phyloP scores from a whole-genome alignment of 352 stramenopile species.

The Phytopythium mirpurense region DNA sequence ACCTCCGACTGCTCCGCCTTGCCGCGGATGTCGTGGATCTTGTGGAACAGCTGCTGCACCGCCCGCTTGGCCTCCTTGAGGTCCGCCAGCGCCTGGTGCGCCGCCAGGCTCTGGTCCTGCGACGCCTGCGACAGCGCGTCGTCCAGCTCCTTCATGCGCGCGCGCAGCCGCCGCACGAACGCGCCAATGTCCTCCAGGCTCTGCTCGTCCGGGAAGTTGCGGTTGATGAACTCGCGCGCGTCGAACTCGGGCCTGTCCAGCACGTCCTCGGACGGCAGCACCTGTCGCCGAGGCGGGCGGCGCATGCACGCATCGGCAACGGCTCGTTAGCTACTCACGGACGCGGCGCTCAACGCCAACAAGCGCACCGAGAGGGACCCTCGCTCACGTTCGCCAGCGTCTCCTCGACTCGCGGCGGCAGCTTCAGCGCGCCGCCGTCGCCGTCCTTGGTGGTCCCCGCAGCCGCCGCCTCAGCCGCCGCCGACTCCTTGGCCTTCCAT shows the following conservation, averaged over 20 bases:
- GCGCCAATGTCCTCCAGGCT: conserved; percentile 72
- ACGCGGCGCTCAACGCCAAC: not conserved
- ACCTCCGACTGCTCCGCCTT: conserved; percentile 95
- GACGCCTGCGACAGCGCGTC: conserved; percentile 75
- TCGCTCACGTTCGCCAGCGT: conserved; percentile 38
- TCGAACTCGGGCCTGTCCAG: conserved; percentile 89
- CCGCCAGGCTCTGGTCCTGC: conserved; percentile 70
- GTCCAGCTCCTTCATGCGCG: conserved; percentile 78
- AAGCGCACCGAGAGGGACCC: not conserved
- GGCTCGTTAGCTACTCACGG: not conserved
- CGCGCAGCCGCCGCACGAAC: conserved; percentile 76
- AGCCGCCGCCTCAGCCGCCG: too few relatives aligned
- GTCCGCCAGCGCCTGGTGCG: conserved; percentile 71
- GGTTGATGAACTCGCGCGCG: conserved; percentile 90
- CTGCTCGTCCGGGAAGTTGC: conserved; percentile 89
- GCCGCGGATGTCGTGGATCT: conserved; percentile 91
- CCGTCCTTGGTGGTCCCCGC: conserved; percentile 5
- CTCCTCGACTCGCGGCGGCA: conserved; percentile 46
- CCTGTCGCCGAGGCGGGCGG: conserved; percentile 16
- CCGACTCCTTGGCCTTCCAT: not conserved
- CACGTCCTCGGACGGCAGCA: conserved; percentile 80
- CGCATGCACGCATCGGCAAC: not conserved
- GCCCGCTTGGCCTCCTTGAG: conserved; percentile 82
- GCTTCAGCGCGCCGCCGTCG: conserved; percentile 33
- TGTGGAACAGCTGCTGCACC: conserved; percentile 87